These are phyloP conservation scores for Takakia lepidozioides DNA, from an alignment of 225 moss, liverwort and hornwort species.

Conservation along the genomic window DNA sequence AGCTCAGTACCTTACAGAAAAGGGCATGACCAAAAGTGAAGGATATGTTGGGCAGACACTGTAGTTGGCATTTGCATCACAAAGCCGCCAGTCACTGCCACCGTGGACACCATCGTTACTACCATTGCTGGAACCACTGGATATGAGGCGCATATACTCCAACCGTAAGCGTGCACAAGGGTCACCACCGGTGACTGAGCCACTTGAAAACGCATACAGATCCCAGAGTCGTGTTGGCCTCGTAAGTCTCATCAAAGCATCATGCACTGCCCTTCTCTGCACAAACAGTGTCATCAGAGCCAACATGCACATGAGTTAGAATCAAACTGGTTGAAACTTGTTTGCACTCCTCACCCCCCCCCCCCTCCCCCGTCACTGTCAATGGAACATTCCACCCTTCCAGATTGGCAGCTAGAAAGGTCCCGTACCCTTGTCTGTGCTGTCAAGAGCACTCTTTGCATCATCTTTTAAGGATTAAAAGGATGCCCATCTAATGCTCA, in stretches of 20 bases:
- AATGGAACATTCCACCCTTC: too few species aligned
- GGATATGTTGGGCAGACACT: conserved; percentile 79
- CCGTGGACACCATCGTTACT: conserved; percentile 18
- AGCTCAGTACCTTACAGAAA: conserved; percentile 87
- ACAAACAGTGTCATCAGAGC: too few species aligned
- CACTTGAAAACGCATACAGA: conserved; percentile 71
- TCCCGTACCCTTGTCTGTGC: too few species aligned
- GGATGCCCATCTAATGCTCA: too few species aligned
- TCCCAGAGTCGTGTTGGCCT: conserved; percentile 71
- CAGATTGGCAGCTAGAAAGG: too few species aligned
- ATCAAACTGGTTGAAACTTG: too few species aligned
- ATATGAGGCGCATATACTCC: conserved; percentile 70
- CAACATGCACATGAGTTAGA: too few species aligned
- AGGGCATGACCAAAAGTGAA: conserved; percentile 82
- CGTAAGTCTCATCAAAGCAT: conserved; percentile 55
- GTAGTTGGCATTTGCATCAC: conserved; percentile 74
- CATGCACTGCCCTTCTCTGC: conserved; percentile 84
- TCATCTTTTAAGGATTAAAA: too few species aligned
- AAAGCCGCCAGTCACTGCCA: conserved; percentile 61
- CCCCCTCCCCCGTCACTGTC: too few species aligned
- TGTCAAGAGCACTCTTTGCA: too few species aligned
- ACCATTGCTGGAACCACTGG: conserved; percentile 25
- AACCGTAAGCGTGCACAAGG: conserved; percentile 56
- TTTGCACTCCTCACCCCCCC: too few species aligned
- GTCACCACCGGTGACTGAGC: conserved; percentile 44